Evolutionary conservation across 768 basidiomycete genomes (phyloP).

Genomic region (Trametes cinnabarina): DNA sequence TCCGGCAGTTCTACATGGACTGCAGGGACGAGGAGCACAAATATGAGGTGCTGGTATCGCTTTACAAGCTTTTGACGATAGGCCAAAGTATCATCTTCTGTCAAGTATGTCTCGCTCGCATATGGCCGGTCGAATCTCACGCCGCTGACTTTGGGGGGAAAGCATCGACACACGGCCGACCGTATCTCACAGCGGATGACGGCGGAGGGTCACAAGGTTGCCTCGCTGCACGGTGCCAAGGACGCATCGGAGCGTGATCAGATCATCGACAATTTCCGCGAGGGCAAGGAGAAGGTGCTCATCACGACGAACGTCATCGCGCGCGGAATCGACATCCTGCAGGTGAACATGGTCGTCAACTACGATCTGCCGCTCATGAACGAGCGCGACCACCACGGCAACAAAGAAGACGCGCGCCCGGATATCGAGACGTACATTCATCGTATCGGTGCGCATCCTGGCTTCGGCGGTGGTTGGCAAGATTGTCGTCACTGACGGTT

Average conservation of each 20-base stretch:
- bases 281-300: slow-evolving; percentile 93
- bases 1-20: slow-evolving; percentile 98
- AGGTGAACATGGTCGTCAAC: slow-evolving; percentile 99
- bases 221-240: slow-evolving; percentile 93
- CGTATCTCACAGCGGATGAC: slow-evolving; percentile 88
- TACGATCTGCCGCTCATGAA: slow-evolving; percentile 91
- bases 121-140: neutral
- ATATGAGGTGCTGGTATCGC: slow-evolving; percentile 89
- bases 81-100: slow-evolving; percentile 99
- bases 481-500: neutral
- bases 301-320: slow-evolving; percentile 99
- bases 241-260: slow-evolving; percentile 85
- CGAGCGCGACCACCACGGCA: slow-evolving; percentile 51
- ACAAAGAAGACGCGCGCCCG: slow-evolving; percentile 54
- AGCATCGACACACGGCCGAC: slow-evolving; percentile 93
- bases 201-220: slow-evolving; percentile 92
- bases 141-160: neutral
- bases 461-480: neutral
- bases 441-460: slow-evolving; percentile 73
- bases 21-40: slow-evolving; percentile 89
- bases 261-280: slow-evolving; percentile 92
- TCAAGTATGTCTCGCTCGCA: slow-evolving; percentile 52
- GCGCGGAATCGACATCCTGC: slow-evolving; percentile 95
- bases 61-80: slow-evolving; percentile 89
- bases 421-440: slow-evolving; percentile 98